These are phyloP conservation scores for Hypericum androsaemum DNA, from an alignment of 345 rosid species.

Conservation along the genomic window DNA sequence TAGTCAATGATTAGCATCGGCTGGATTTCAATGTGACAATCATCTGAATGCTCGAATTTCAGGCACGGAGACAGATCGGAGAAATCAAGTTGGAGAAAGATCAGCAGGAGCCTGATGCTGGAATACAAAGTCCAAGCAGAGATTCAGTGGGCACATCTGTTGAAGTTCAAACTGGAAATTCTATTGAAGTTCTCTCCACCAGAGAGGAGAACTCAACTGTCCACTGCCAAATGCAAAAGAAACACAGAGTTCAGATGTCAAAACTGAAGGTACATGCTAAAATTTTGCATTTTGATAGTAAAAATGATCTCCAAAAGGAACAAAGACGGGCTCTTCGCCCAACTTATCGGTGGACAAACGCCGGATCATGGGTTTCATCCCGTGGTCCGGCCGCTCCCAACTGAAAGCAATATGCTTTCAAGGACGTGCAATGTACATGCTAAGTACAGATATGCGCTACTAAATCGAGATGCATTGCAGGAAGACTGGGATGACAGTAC, in stretches of 20 bases:
- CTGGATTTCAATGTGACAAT: not conserved
- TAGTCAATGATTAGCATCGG: too few species aligned
- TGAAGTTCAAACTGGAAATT: conserved; percentile 66
- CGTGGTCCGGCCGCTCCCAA: too few species aligned
- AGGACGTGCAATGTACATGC: too few species aligned
- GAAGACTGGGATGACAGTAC: conserved; percentile 96
- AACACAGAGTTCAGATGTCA: conserved; percentile 36
- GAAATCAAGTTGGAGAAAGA: conserved; percentile 15
- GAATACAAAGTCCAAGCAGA: conserved; percentile 36
- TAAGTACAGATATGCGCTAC: too few species aligned
- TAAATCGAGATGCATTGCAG: conserved; percentile 19
- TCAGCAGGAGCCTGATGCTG: conserved; percentile 18
- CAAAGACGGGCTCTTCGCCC: not conserved
- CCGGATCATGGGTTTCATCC: too few species aligned
- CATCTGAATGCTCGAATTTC: conserved; percentile 14
- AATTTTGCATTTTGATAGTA: not conserved
- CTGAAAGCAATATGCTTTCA: too few species aligned
- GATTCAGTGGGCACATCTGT: conserved; percentile 51
- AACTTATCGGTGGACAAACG: too few species aligned
- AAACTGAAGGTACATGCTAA: conserved; percentile 42
- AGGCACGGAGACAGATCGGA: conserved; percentile 28
- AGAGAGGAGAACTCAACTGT: conserved; percentile 27
- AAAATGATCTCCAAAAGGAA: not conserved
- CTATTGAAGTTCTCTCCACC: conserved; percentile 31
- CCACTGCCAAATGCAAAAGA: conserved; percentile 26